phyloP scores from a whole-genome alignment of 192 early-diverging fungal genomes.

The Piromyces sp. region DNA sequence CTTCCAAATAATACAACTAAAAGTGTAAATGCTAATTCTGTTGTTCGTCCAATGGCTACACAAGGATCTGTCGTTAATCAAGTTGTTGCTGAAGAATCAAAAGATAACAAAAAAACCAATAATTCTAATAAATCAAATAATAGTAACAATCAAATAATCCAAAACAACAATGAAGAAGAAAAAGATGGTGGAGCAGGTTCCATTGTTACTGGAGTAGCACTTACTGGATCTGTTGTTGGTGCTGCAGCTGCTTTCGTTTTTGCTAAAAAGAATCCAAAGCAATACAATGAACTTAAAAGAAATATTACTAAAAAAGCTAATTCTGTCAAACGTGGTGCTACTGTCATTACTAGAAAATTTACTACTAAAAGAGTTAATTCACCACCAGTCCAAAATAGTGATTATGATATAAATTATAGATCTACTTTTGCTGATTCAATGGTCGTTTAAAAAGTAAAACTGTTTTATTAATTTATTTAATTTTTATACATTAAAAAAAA shows the following conservation, averaged over 20 bases:
- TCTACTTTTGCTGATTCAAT: background rate
- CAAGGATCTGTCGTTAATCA: no score
- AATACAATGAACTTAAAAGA: background rate
- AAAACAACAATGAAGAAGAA: background rate
- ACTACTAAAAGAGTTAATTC: background rate
- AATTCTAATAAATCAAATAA: background rate
- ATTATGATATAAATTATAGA: background rate
- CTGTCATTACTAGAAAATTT: background rate
- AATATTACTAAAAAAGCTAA: background rate
- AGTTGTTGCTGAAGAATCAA: no score
- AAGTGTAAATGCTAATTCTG: no score
- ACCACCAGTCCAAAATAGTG: background rate
- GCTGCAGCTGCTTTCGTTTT: background rate
- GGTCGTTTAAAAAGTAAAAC: background rate
- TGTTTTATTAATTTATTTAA: no score
- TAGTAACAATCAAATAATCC: background rate
- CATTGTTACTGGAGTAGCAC: background rate
- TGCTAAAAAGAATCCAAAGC: background rate
- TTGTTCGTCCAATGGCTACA: no score
- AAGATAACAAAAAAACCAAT: no score
- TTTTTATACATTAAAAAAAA: no score
- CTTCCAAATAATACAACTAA: no score
- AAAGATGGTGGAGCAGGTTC: background rate
- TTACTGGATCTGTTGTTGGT: background rate
- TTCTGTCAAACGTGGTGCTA: background rate